Evolutionary conservation across 169 alveolate genomes (phyloP), one percentile per base, ranked within the genome.

Genomic region (Babesia ovis): DNA sequence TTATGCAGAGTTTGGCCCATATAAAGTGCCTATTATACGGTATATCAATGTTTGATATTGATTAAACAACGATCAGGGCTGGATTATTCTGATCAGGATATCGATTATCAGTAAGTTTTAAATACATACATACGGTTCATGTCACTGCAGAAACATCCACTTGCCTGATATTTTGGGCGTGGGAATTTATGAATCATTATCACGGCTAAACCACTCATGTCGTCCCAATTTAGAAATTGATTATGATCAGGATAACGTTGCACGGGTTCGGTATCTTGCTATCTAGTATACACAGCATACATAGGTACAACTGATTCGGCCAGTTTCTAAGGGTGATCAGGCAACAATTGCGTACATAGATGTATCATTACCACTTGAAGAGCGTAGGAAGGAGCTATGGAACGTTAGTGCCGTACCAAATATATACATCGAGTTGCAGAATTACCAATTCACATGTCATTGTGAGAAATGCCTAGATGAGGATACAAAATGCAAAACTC

Each of bases 161-260:
- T 53, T 68, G n/a, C 88, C 88, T 9, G 88, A 80, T 29, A 71
- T 58, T 9, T 11, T 80, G 42, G 88, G 88, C 4, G 45, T 80
- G 1, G 88, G 88, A 8, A 69, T 80, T 22, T 80, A 58, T 27
- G 41, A 58, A n/a, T 55, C 56, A 9, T 29, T 80, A 29, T 80
- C 88, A 35, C 37, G 56, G 48, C 57, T 80, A 55, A 80, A 80
- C 39, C 88, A 80, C 43, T 80, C 88, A 4, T 80, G 88, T 39
- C 20, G n/a, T 5, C 88, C 88, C 6, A 80, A 80, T 43, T 45
- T 80, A 8, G 83, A 80, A 45, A 25, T 80, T 4, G 83, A 70
- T n/a, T 80, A 80, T 32, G 59, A 25, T 2, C 39, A 51, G 41
- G 39, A 60, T 58, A 70, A 70, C 29, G 31, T 50, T 18, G 88